A percentile compares a stretch with the other conserved stretches of the same genome.
Evolutionary conservation across 768 basidiomycete genomes (phyloP).

Genomic region (Lentinula aciculospora): DNA sequence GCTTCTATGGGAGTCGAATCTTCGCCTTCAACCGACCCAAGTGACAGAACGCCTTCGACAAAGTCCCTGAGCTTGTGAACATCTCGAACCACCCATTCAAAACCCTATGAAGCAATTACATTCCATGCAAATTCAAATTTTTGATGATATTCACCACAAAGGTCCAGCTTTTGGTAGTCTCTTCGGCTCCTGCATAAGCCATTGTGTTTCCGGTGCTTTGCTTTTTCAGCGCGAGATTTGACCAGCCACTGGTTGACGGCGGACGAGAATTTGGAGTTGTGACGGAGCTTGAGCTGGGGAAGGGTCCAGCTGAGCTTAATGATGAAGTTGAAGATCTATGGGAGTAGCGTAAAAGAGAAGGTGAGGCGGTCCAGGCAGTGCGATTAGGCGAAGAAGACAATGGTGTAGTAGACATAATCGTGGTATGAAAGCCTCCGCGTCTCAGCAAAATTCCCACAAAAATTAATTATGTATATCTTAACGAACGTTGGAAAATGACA

Average conservation of each 20-base stretch:
- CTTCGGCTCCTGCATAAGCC: constrained; percentile 24
- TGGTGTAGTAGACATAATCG: constrained; percentile 8
- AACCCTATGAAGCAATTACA: constrained; percentile 40
- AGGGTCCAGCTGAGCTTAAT: constrained; percentile 13
- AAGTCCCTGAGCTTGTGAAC: constrained; percentile 51
- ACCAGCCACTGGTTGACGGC: constrained; percentile 12
- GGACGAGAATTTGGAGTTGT: constrained; percentile 17
- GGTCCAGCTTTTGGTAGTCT: constrained; percentile 57
- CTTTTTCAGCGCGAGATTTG: constrained; percentile 16
- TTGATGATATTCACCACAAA: constrained; percentile 41
- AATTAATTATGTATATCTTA: neutral
- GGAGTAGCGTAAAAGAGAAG: constrained; percentile 18
- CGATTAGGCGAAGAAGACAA: constrained; percentile 41
- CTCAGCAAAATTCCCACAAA: neutral
- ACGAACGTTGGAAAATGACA: no score
- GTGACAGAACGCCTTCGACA: constrained; percentile 39
- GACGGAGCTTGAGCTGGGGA: neutral
- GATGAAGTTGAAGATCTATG: constrained; percentile 19
- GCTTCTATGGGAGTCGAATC: constrained; percentile 21
- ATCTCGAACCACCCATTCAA: constrained; percentile 66
- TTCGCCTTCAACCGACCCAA: constrained; percentile 20
- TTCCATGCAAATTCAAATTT: neutral
- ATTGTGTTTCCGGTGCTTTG: constrained; percentile 19
- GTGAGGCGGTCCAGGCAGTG: constrained; percentile 46
- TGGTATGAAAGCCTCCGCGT: neutral